Evolutionary conservation across 306 rosid genomes (phyloP), one percentile per base, ranked within the genome.

Genomic region (Lagenaria siceraria): DNA sequence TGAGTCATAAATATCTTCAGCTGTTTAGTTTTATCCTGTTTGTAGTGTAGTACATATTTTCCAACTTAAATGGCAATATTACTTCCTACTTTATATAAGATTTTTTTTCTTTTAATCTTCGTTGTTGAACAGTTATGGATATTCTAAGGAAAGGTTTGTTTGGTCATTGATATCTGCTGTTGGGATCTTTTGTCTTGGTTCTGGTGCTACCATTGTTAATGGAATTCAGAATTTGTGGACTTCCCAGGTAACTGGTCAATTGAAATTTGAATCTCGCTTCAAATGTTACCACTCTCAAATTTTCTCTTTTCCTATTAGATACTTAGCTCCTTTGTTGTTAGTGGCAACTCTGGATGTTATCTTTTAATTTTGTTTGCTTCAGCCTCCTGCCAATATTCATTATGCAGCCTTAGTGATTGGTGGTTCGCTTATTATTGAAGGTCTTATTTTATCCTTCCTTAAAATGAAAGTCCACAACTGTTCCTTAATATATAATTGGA

Each of bases 121-220:
- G 52, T 65, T 82, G 61, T 80, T 77, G 55, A 79, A 49, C 90
- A 96, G 99, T 77, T 96, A 96, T 80, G 99, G 99, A 74, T 96
- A 96, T 78, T 96, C 99, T 77, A 96, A 92, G 88, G 99, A 96
- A 86, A 90, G 99, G 86, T 96, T 96, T 86, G 98, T 96, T 74
- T 96, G 99, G 98, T 96, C 99, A 61, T 90, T 96, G 89, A 96
- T 92, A 87, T 96, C 98, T 63, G 99, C 98, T 79, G 97, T 92
- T 71, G 98, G 98, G 68, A 96, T 96, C 85, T 92, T 92, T 85
- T 96, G 99, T 87, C 91, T 96, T 85, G 99, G 99, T 87, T 89
- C 99, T 53, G 98, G 96, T 49, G 98, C 98, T 55, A 92, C 98
- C 24, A 96, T 96, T 74, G 97, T 92, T 84, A 77, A 87, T 86